Conservation (phyloP, 2,329 filamentous ascomycete genomes). For the Pseudocercospora fuligena region DNA sequence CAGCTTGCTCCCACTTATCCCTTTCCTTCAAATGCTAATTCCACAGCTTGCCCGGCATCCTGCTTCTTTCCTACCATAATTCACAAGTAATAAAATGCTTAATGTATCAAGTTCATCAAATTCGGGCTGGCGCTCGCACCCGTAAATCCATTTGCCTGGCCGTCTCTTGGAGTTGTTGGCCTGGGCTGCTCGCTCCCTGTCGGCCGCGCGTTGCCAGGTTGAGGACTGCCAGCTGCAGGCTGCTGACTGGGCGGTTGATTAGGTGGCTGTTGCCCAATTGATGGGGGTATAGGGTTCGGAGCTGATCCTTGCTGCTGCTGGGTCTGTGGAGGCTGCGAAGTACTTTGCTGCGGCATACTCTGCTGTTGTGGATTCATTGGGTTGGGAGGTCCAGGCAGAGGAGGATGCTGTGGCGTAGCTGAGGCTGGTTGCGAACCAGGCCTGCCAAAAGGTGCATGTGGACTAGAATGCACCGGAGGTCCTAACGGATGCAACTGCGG, state of each 20-base stretch:
- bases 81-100: conserved; percentile 4
- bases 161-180: conserved; percentile 35
- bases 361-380: conserved; percentile 15
- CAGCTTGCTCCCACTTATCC: neutral
- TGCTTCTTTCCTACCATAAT: neutral
- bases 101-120: conserved; percentile 54
- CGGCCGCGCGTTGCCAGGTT: conserved; percentile 21
- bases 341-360: conserved; percentile 15
- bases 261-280: neutral
- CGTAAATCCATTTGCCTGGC: conserved; percentile 29
- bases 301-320: neutral
- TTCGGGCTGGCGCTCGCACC: conserved; percentile 54
- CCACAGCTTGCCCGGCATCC: neutral
- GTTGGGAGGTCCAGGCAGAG: conserved; percentile 16
- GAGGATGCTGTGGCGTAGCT: conserved; percentile 24
- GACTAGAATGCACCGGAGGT: conserved; percentile 23
- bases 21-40: neutral
- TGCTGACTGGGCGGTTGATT: neutral
- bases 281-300: neutral
- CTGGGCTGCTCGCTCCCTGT: conserved; percentile 25
- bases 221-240: conserved; percentile 22
- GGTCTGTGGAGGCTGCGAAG: conserved; percentile 9
- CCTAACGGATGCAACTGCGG: conserved; percentile 21
- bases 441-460: conserved; percentile 23
- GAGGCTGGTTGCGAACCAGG: conserved; percentile 23